Evolutionary conservation across 352 stramenopile genomes (phyloP), one percentile per base, ranked within the genome.

Genomic region (Blastocystis sp.): DNA sequence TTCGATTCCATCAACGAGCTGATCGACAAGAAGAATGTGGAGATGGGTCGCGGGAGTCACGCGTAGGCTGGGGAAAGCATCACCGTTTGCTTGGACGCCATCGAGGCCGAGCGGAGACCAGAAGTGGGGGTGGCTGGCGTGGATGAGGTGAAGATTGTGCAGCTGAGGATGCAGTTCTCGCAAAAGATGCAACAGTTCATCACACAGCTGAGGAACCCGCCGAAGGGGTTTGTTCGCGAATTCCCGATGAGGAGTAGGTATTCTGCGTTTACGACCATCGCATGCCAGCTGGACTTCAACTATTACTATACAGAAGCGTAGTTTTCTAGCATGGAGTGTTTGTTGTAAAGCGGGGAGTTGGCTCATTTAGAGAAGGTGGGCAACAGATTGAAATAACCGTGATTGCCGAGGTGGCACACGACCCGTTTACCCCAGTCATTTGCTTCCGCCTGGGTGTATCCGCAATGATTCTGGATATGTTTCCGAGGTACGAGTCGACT

Each of bases 181-280:
- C 71, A 81, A n/a, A 81, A 81, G 48, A 63, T 81, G 71, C 71
- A 81, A 65, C 48, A 81, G 43, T 21, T 81, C 10, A 81, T 81
- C 43, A 38, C 66, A 10, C 54, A 64, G 42, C 28, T 81, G 43
- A 45, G 71, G 43, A 81, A 81, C 43, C 71, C 71, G 14, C 71
- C 71, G 17, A 81, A 81, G 48, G 71, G 71, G 71, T 81, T 63
- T 3, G 1, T 42, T 68, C 21, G 64, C 14, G 3, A 48, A 21
- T 24, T 48, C 43, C 9, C 6, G 28, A 24, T 74, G 6, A 74
- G 19, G 34, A 19, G 9, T 52, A 81, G 71, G 6, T 81, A 81
- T 38, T 45, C 71, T 6, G 71, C 64, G 21, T 81, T 81, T 65
- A 24, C 66, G 43, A 81, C 71, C 14, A 81, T 81, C 43, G 71